Conservation (phyloP, 352 stramenopile genomes). For the Phytophthora sp. region DNA sequence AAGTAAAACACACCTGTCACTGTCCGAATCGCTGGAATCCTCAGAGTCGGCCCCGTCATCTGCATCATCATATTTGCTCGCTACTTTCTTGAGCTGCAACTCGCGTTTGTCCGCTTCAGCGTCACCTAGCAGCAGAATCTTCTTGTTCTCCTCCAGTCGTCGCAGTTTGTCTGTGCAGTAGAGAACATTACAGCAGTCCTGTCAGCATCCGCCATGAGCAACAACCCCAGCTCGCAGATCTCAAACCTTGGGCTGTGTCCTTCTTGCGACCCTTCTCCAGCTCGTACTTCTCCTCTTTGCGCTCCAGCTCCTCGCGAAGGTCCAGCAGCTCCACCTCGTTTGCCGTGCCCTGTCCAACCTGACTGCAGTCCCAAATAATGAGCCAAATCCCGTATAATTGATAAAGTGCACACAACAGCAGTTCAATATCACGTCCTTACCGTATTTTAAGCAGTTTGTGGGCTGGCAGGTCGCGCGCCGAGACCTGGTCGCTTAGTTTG, state of each 20-base stretch:
- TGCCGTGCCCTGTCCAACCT: constrained; percentile 81
- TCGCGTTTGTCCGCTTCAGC: constrained; percentile 76
- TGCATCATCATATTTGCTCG: constrained; percentile 89
- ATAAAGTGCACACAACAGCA: not conserved
- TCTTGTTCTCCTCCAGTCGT: constrained; percentile 83
- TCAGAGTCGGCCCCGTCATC: constrained; percentile 85
- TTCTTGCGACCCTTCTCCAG: constrained; percentile 77
- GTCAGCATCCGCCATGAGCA: no score
- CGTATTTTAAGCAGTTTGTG: constrained; percentile 87
- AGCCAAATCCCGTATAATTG: not conserved
- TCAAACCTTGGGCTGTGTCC: constrained; percentile 75
- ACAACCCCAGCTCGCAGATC: not conserved
- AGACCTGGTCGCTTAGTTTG: constrained; percentile 81
- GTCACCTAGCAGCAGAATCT: constrained; percentile 79
- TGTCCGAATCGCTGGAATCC: constrained; percentile 74
- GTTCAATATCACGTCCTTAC: constrained; percentile 26
- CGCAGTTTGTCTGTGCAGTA: constrained; percentile 58
- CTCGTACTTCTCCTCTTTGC: constrained; percentile 78
- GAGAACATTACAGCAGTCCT: not conserved
- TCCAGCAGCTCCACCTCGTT: constrained; percentile 83
- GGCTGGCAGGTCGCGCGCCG: constrained; percentile 78
- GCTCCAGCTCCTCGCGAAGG: constrained; percentile 74
- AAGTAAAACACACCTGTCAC: constrained; percentile 53
- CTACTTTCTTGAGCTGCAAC: constrained; percentile 88
- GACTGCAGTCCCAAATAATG: constrained; percentile 35